phyloP scores from a whole-genome alignment of 495 filamentous ascomycete genomes.

The Podospora bellae-mahoneyi region DNA sequence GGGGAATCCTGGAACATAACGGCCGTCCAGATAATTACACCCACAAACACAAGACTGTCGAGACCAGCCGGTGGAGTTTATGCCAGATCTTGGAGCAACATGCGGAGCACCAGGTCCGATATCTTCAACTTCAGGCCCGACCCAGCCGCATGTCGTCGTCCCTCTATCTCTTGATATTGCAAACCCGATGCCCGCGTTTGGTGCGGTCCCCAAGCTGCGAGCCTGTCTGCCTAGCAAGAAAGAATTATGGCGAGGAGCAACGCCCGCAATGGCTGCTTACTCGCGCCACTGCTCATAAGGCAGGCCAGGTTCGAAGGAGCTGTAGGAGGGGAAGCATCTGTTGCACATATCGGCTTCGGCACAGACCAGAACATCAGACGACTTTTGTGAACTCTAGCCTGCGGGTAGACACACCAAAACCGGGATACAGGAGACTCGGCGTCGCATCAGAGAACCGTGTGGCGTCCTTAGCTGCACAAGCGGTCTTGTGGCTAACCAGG shows the following conservation, averaged over 20 bases:
- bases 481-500: constrained; percentile 8
- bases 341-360: not conserved
- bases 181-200: not conserved
- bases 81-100: not conserved
- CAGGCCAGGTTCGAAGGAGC: not conserved
- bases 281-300: not conserved
- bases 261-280: not conserved
- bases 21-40: not conserved
- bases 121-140: not conserved
- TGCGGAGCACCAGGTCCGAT: not conserved
- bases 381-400: constrained; percentile 5
- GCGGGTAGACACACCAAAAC: constrained; percentile 2
- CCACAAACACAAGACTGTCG: not conserved
- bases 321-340: not conserved
- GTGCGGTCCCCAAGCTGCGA: not conserved
- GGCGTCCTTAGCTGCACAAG: constrained; percentile 18
- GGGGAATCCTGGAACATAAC: constrained; percentile 11
- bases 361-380: constrained; percentile 13
- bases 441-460: constrained; percentile 7
- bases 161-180: not conserved
- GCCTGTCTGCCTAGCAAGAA: not conserved
- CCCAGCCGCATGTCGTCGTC: not conserved
- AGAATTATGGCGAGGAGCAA: not conserved
- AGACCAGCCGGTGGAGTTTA: not conserved
- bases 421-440: constrained; percentile 12